Evolutionary conservation across 129 eudicot species (phyloP).

Genomic region (Tagetes patula): DNA sequence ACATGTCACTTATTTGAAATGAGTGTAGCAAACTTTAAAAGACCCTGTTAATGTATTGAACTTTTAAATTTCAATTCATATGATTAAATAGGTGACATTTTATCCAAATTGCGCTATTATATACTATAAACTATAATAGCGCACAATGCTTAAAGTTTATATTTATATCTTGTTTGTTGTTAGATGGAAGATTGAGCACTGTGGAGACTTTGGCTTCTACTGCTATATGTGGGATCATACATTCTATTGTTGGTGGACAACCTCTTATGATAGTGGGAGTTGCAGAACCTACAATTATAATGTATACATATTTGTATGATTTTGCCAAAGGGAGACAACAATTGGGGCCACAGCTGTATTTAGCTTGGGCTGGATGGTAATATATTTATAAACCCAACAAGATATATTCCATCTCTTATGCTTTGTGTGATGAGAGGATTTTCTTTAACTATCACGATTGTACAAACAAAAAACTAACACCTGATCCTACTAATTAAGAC

Average conservation of each 20-base stretch:
- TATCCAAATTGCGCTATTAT: neutral
- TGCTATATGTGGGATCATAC: conserved; percentile 64
- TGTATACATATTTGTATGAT: conserved; percentile 58
- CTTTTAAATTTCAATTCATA: neutral
- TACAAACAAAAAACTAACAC: no score
- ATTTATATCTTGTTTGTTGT: neutral
- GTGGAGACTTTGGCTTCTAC: conserved; percentile 65
- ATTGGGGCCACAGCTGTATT: conserved; percentile 51
- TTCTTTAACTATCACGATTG: no score
- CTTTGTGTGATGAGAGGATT: neutral
- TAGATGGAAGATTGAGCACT: conserved; percentile 66
- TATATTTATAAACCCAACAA: neutral
- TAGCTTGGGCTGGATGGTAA: conserved; percentile 78
- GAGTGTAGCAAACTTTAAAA: neutral
- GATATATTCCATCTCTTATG: neutral
- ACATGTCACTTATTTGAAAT: neutral
- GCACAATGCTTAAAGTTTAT: neutral
- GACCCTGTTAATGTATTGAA: neutral
- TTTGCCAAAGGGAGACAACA: conserved; percentile 46
- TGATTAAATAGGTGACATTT: neutral
- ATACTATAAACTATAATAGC: neutral
- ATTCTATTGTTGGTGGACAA: conserved; percentile 63
- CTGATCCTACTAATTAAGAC: no score
- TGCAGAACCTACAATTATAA: conserved; percentile 67
- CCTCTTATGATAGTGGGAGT: conserved; percentile 67